Base-by-base conservation (phyloP, 306 rosid species). In the Pyrus betulifolia region DNA sequence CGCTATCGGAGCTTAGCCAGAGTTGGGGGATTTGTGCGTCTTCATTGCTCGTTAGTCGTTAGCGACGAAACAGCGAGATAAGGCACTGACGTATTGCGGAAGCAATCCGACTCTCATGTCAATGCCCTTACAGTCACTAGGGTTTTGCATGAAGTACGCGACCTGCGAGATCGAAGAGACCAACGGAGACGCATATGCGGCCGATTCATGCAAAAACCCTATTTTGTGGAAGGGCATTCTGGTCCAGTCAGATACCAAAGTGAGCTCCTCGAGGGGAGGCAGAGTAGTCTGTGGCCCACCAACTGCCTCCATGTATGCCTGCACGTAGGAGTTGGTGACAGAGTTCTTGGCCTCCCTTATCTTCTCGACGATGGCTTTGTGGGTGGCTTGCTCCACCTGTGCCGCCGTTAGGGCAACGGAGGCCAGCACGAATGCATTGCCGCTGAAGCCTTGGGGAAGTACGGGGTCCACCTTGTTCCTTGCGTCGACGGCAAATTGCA, bases 241-340 rank as follows among this genome's bases (percentile, higher is more conserved):
- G 2, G 97, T 90, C 97, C 96, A 92, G 76, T 92, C 97, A 31
- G 96, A 88, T 55, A 91, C 82, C 44, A 92, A 17, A 17, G 97
- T 92, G 9, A 90, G 90, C 79, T 88, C 96, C 77, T 76, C 87
- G 5, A 90, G 81, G 31, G 93, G 90, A 66, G 96, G 96, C 15
- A 92, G 91, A 60, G 89, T 75, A 31, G 78, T 42, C 45, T 80
- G 83, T 18, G 88, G 23, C 11, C 70, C 70, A 18, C 60, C 88
- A 9, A 92, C 80, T 8, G 85, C 89, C 14, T 80, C 89, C 78
- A 82, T 79, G 74, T 90, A 92, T 18, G 85, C 74, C 51, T 75
- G 81, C 61, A 92, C 87, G 31, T 92, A 90, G 38, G 81, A 80
- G 7, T 85, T 81, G 76, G 83, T 80, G 8, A 90, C 90, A 4